Evolutionary conservation across 345 rosid species (phyloP), one percentile per base, ranked within the genome.

Genomic region (Luvunga scandens): DNA sequence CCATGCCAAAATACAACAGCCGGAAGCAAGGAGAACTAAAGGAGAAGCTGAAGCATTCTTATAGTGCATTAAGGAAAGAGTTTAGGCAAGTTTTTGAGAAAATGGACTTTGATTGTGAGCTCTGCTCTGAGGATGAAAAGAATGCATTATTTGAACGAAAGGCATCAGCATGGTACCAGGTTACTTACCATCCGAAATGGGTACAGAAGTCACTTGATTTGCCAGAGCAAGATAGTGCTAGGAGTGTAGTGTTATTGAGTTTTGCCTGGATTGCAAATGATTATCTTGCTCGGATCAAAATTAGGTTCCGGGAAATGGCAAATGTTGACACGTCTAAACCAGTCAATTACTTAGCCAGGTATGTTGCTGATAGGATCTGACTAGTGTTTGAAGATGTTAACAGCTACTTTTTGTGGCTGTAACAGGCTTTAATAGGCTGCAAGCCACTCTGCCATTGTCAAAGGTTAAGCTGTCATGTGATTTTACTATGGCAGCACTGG

Each of bases 151-250:
- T 86, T 69, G 98, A 95, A 86, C 85, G 45, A 19, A 95, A 91
- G 88, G 99, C 98, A 56, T 92, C 99, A 1, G 98, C 98, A 1
- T 93, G 97, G 97, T 96, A 96, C 80, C 93, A 88, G 80, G 99
- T 94, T 33, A 80, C 94, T 8, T 96, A 92, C 90, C 90, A 88
- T 80, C 92, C 97, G 5, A 36, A 83, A 30, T 94, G 97, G 97
- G 89, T 91, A 48, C 76, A 88, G 79, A 87, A 85, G 84, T 78
- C 92, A 7, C 61, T 60, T 22, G 85, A 90, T 42, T 68, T 95
- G 86, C 93, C 67, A 73, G 89, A 76, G 36, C 78, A 85, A 16
- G 88, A 82, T 68, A 81, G 81, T 61, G 75, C 78, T 65, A 78
- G 63, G 24, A 73, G 63, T 72, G 71, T 70, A 0, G 86, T 84